A percentile compares a stretch with the other conserved stretches of the same genome.
These are phyloP conservation scores for Wallacemonas collosoma DNA, from an alignment of 208 protist species.

Conservation along the genomic window DNA sequence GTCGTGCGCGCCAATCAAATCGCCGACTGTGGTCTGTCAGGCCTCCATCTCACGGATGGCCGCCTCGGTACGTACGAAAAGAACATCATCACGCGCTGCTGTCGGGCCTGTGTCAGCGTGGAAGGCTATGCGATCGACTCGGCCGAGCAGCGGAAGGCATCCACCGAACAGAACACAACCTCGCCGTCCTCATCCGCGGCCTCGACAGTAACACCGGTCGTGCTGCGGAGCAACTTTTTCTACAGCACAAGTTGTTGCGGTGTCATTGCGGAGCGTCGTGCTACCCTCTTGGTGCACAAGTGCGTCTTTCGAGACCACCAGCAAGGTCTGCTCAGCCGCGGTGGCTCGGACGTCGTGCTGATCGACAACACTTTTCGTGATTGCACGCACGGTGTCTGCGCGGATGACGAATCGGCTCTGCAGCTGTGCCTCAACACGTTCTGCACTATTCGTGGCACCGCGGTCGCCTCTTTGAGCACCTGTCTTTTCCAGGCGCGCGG, in stretches of 20 bases:
- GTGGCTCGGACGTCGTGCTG: slow-evolving; percentile 15
- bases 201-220: background rate
- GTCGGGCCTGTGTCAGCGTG: slow-evolving; percentile 23
- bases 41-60: slow-evolving; percentile 26
- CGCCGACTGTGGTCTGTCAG: slow-evolving; percentile 24
- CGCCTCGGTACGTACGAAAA: slow-evolving; percentile 36
- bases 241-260: slow-evolving; percentile 17
- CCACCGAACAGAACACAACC: background rate
- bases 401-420: slow-evolving; percentile 22
- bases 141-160: background rate
- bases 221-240: slow-evolving; percentile 31
- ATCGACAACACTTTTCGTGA: slow-evolving; percentile 13
- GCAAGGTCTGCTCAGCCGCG: slow-evolving; percentile 21
- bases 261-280: slow-evolving; percentile 26
- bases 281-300: slow-evolving; percentile 22
- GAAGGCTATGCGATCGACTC: slow-evolving; percentile 10
- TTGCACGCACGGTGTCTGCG: slow-evolving; percentile 25
- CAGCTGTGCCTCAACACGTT: slow-evolving; percentile 26
- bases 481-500: slow-evolving; percentile 11
- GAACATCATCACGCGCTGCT: slow-evolving; percentile 33
- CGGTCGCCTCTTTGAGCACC: slow-evolving; percentile 22
- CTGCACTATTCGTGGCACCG: slow-evolving; percentile 15
- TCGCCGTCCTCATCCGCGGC: background rate
- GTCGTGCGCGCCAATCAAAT: slow-evolving; percentile 39
- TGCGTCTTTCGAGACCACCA: slow-evolving; percentile 16